These are phyloP conservation scores for Macrophomina phaseolina DNA, from an alignment of 2,329 filamentous ascomycete genomes.

Conservation along the genomic window DNA sequence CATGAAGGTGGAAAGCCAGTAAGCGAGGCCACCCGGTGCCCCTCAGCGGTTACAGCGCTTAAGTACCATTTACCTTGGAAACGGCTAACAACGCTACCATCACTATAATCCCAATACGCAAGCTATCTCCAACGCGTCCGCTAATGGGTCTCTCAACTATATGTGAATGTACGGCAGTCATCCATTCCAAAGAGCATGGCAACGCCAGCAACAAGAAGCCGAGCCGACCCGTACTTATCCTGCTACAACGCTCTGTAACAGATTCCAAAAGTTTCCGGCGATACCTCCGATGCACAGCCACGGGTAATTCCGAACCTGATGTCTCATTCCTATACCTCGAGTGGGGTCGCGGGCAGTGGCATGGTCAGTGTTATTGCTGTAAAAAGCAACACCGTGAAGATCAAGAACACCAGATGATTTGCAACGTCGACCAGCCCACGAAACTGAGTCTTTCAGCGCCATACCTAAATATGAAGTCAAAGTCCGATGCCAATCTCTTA, in stretches of 20 bases:
- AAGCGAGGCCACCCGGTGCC: not conserved
- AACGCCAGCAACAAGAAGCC: not conserved
- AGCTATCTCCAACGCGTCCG: too few relatives aligned
- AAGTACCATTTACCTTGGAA: not conserved
- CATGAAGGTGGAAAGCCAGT: not conserved
- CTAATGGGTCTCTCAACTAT: too few relatives aligned
- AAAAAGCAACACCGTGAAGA: conserved; percentile 4
- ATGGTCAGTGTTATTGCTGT: not conserved
- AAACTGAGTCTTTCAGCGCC: not conserved
- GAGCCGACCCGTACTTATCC: not conserved
- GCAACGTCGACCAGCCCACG: not conserved
- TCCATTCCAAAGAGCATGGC: not conserved
- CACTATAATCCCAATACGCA: too few relatives aligned
- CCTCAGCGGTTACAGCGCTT: conserved; percentile 9
- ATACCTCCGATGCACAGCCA: not conserved
- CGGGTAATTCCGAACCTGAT: not conserved
- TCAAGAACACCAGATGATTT: not conserved
- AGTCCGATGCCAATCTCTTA: conserved; percentile 3
- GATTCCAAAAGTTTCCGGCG: not conserved
- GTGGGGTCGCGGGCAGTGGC: conserved; percentile 2
- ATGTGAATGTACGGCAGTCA: too few relatives aligned
- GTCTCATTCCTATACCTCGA: not conserved
- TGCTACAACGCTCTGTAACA: not conserved
- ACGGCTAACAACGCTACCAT: not conserved
- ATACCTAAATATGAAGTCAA: not conserved